phyloP scores from a whole-genome alignment of 345 rosid species.

The Nephelium lappaceum region DNA sequence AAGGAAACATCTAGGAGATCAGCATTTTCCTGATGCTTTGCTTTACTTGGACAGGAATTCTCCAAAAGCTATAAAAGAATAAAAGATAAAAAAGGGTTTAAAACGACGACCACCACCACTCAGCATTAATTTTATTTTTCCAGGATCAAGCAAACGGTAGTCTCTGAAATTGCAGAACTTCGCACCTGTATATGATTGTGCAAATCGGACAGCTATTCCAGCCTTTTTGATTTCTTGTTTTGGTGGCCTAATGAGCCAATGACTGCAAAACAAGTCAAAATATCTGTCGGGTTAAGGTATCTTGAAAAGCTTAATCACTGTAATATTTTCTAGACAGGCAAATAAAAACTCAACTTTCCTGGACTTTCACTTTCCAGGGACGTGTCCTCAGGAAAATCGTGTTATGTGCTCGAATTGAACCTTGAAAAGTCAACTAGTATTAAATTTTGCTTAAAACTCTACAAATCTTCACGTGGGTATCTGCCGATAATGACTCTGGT shows the following conservation, averaged over 20 bases:
- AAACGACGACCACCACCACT: background rate
- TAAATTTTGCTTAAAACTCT: background rate
- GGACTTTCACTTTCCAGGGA: background rate
- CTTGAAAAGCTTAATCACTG: background rate
- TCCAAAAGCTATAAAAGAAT: too few relatives aligned
- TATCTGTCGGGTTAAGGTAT: slow-evolving; percentile 7
- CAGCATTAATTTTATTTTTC: too few relatives aligned
- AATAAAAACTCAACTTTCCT: slow-evolving; percentile 1
- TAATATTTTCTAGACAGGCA: background rate
- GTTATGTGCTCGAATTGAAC: background rate
- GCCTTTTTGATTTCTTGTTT: background rate
- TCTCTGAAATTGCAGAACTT: slow-evolving; percentile 13
- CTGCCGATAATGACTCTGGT: slow-evolving; percentile 19
- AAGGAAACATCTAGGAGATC: slow-evolving; percentile 2
- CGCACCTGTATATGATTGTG: background rate
- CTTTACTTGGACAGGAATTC: too few relatives aligned
- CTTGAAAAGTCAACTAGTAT: slow-evolving; percentile 21
- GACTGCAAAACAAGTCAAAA: background rate
- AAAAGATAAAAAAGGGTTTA: background rate
- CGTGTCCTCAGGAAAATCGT: slow-evolving; percentile 30
- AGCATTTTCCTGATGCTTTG: slow-evolving; percentile 7
- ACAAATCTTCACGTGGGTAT: slow-evolving; percentile 21
- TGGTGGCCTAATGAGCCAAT: slow-evolving; percentile 17
- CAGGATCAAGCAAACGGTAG: slow-evolving; percentile 8
- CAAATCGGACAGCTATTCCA: background rate